Evolutionary conservation across 345 rosid genomes (phyloP), one percentile per base, ranked within the genome.

Genomic region (Linum lewisii): DNA sequence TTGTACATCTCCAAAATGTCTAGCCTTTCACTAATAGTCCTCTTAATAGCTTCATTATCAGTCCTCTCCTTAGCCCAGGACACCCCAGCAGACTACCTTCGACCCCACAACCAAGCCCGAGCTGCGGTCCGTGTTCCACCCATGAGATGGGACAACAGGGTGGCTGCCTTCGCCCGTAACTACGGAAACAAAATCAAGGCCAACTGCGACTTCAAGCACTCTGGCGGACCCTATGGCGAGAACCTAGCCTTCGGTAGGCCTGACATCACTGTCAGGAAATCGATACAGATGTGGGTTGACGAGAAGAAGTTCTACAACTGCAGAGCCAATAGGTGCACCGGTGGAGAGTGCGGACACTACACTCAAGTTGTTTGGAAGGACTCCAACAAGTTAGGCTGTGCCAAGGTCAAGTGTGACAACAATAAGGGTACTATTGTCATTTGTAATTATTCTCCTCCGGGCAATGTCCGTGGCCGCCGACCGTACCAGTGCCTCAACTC

Each of bases 221-320:
- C 60, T 45, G 9, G 60, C 22, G 60, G 60, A 3, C 60, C 60
- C 11, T 57, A 57, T 45, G 60, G 60, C 0, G 60, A 57, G 44
- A 57, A 57, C 21, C 60, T 57, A 1, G 60, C 5, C 1, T 26
- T 34, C 11, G 22, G 60, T 22, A 57, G 44, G 19, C 42, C 20
- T 21, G 44, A 57, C 21, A 24, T 57, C 44, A 14, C 60, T 0
- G 60, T 8, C 44, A 25, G 38, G 3, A 18, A 7, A 5, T 34
- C 60, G 20, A 45, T 57, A 2, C 29, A 57, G 44, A 1, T 57
- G 44, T 57, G 60, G 60, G 60, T 57, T 22, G 22, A 57, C 22
- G 60, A 57, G 60, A 57, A 57, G 60, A 14, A 26, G 4, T 5
- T 24, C 10, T 57, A 57, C 44, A 57, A 25, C 21, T 57, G 21